Evolutionary conservation across 2,329 filamentous ascomycete species (phyloP), one percentile per base, ranked within the genome.

Genomic region (Daldinia sp.): DNA sequence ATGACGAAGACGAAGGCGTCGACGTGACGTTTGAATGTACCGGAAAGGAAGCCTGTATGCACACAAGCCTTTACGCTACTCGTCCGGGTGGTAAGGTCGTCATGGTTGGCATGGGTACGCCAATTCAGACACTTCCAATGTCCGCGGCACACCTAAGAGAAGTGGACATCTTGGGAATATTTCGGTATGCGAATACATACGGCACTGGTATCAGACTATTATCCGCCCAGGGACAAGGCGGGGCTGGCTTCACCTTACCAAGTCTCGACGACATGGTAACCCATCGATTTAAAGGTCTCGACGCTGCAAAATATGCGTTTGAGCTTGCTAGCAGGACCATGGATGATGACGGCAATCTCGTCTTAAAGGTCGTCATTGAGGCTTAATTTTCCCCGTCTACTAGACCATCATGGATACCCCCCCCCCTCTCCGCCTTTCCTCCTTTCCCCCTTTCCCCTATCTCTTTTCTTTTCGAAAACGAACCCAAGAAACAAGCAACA

Each of bases 101-200:
- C 76, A 89, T 94, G 81, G 90, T 94, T 13, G 92, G 92, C 54
- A 94, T 94, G 92, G 92, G 92, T 54, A 92, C 89, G 2, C 91
- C 92, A 0, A 87, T 93, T 46, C 91, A 93, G 78, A 93, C 90
- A 0, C 84, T 94, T 6, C 91, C 91, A 0, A 82, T 94, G 60
- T 92, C 89, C 2, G 89, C 90, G 4, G 91, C 91, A 4, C 90
- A 92, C 46, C 82, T 93, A 28, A 86, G 90, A 35, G 92, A 94
- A 81, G 88, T 94, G 53, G 92, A 94, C 75, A 90, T 94, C 44
- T 80, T 93, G 12, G 91, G 92, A 35, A 89, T 93, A 56, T 93
- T 94, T 80, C 86, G 92, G 59, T 94, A 94, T 73, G 90, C 90
- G 30, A 92, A 93, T 78, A 92, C 91, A 0, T 94, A 93, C 75